These are phyloP conservation scores for Bretschneidera sinensis DNA, from an alignment of 345 rosid species.

Conservation along the genomic window DNA sequence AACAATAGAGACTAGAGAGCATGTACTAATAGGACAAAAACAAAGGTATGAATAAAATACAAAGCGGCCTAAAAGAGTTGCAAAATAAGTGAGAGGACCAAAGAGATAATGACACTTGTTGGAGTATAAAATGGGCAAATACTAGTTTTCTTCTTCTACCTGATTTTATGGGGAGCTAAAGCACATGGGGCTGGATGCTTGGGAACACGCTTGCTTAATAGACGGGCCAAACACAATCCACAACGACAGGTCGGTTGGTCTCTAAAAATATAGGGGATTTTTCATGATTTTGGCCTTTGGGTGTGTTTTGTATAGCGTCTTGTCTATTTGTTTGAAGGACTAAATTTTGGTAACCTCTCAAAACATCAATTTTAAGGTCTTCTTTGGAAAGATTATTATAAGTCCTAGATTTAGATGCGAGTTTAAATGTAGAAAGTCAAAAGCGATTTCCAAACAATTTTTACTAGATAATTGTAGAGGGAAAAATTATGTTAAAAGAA, in stretches of 20 bases:
- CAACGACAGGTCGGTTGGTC: not conserved
- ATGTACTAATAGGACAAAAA: not conserved
- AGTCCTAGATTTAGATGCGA: no score
- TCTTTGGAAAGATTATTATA: no score
- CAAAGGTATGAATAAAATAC: not conserved
- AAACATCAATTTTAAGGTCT: no score
- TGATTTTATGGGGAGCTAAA: conserved; percentile 17
- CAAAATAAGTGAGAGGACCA: not conserved
- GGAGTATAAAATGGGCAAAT: conserved; percentile 17
- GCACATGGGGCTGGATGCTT: conserved; percentile 41
- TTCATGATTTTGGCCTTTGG: not conserved
- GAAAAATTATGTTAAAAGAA: no score
- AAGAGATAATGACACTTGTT: conserved; percentile 19
- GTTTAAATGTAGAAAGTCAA: no score
- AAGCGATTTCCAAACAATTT: no score
- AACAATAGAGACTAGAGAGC: not conserved
- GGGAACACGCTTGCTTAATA: conserved; percentile 52
- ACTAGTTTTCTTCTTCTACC: conserved; percentile 20
- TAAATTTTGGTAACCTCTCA: no score
- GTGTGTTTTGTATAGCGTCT: no score
- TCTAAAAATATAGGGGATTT: not conserved
- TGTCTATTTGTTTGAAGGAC: no score
- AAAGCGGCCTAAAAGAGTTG: not conserved
- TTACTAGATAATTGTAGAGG: no score
- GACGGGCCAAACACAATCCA: conserved; percentile 15